A percentile compares a stretch with the other conserved stretches of the same genome.
These are phyloP conservation scores for Penicillium digitatum DNA, from an alignment of 2,329 filamentous ascomycete species.

Conservation along the genomic window DNA sequence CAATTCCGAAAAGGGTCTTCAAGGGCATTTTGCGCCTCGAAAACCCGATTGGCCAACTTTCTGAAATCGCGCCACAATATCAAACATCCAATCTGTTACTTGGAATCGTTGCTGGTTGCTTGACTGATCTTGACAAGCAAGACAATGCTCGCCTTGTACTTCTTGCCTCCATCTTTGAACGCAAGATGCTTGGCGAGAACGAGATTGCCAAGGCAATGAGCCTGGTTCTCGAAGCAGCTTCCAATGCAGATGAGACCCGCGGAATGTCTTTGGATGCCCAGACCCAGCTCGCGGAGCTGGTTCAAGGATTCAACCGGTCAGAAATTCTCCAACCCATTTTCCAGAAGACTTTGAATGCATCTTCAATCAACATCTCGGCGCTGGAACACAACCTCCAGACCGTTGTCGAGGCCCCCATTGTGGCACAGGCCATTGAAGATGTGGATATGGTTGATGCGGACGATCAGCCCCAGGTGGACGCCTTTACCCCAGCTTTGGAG, in stretches of 20 bases:
- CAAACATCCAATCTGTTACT: conserved; percentile 35
- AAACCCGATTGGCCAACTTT: conserved; percentile 31
- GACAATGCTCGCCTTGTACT: conserved; percentile 46
- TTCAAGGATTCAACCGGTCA: conserved; percentile 64
- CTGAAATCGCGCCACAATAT: conserved; percentile 35
- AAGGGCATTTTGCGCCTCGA: conserved; percentile 47
- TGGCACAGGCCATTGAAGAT: conserved; percentile 51
- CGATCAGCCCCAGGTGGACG: conserved; percentile 26
- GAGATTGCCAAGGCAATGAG: conserved; percentile 32
- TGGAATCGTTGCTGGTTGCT: conserved; percentile 36
- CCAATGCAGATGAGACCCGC: conserved; percentile 47
- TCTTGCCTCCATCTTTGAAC: conserved; percentile 37
- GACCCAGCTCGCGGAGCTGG: conserved; percentile 60
- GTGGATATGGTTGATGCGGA: conserved; percentile 48
- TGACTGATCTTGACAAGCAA: conserved; percentile 32
- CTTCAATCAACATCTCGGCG: conserved; percentile 67
- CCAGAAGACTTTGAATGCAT: conserved; percentile 61
- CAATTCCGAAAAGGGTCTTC: conserved; percentile 65
- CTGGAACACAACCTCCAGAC: conserved; percentile 72
- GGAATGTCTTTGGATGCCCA: conserved; percentile 48
- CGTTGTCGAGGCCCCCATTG: conserved; percentile 57
- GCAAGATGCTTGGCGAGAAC: conserved; percentile 29
- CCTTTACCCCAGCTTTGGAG: conserved; percentile 33
- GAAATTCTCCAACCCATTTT: conserved; percentile 61
- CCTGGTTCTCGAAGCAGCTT: conserved; percentile 33